Evolutionary conservation across 805 yeast genomes (phyloP), one percentile per base, ranked within the genome.

Genomic region (Candida cerambycidarum): DNA sequence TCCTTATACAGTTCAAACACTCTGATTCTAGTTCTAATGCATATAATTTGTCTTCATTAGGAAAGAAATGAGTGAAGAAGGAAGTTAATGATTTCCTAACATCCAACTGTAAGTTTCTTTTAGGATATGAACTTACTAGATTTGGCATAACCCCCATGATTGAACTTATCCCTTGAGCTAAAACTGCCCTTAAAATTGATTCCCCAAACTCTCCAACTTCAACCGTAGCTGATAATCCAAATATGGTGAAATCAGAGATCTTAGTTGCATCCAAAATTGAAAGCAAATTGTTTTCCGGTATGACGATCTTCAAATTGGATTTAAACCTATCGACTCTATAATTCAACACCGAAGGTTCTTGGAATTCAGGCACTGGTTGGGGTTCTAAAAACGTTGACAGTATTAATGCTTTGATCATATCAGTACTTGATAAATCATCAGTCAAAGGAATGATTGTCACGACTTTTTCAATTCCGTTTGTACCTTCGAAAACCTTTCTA

Each of bases 191-290:
- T 43, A 93, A 72, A 21, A 90, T 80, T 56, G 88, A 90, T 65
- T 93, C 99, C 38, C 98, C 98, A 54, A 80, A 78, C 30, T 75
- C 76, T 51, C 84, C 89, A 41, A 92, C 92, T 66, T 93, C 98
- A 38, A 81, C 78, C 14, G 78, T 70, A 6, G 96, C 96, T 44
- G 96, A 88, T 32, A 93, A 69, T n/a, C 90, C 95, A 61, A 93
- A 85, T 1, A 95, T 68, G 2, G 89, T 93, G 58, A 80, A 89
- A 68, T 93, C 99, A 0, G 98, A 83, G 5, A 87, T 79, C 57
- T 87, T 87, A 14, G 95, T 88, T 25, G 95, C 85, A 65, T 93
- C 97, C 44, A 93, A 60, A 24, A 93, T 74, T 14, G 85, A 70
- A 28, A 87, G 61, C 39, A 89, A 75, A 57, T 85, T 78, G 40